These are phyloP conservation scores for Nannochloris sp. DNA, from an alignment of 139 green algal genomes.

Conservation along the genomic window DNA sequence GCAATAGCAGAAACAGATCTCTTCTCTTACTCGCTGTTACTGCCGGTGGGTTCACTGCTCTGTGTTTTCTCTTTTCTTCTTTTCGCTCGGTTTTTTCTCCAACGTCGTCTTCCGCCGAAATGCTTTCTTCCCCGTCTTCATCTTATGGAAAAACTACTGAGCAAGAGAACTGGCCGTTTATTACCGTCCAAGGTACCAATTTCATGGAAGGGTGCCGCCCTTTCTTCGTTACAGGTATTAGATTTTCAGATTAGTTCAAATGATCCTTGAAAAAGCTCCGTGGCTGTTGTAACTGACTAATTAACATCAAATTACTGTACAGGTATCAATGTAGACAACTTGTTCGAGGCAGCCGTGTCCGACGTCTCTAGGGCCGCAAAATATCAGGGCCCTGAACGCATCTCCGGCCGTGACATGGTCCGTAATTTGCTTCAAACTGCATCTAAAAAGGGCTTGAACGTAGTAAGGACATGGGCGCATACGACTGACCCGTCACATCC, in stretches of 20 bases:
- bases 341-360: conserved; percentile 19
- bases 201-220: conserved; percentile 49
- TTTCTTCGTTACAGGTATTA: conserved; percentile 42
- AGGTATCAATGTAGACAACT: conserved; percentile 56
- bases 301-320: too few relatives aligned
- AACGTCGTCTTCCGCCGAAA: too few relatives aligned
- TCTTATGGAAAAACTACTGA: too few relatives aligned
- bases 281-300: too few relatives aligned
- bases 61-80: too few relatives aligned
- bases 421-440: conserved; percentile 22
- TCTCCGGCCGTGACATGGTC: conserved; percentile 10
- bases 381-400: not conserved
- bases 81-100: too few relatives aligned
- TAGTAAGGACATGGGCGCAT: conserved; percentile 59
- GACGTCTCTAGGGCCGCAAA: not conserved
- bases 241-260: too few relatives aligned
- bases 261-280: too few relatives aligned
- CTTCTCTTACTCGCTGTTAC: too few relatives aligned
- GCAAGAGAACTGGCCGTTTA: too few relatives aligned
- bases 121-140: not conserved
- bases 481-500: conserved; percentile 40
- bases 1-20: too few relatives aligned
- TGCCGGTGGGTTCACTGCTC: too few relatives aligned
- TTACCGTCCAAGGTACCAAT: conserved; percentile 10
- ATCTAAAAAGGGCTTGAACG: conserved; percentile 31